Evolutionary conservation across 1,284 basidiomycete genomes (phyloP), one percentile per base, ranked within the genome.

Genomic region (Fomitiporia mediterranea): DNA sequence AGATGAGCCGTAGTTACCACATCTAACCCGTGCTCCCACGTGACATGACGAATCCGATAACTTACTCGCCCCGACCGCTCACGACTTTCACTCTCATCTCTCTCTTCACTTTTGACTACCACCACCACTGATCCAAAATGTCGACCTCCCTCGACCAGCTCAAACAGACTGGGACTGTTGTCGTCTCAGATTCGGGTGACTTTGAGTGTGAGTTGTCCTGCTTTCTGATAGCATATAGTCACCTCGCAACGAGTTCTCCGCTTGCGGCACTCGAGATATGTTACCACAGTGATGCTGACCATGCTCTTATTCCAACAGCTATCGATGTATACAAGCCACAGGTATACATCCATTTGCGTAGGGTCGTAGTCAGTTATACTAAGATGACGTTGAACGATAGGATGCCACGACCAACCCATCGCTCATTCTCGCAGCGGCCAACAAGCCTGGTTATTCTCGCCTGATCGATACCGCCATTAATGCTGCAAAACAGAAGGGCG

Each of bases 401-500:
- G 88, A 91, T 75, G 94, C 94, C 17, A 98, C 94, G 53, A 98
- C 94, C 64, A 98, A 98, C 79, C 94, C 94, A 28, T 94, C 91
- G 50, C 74, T 92, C 69, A 91, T 96, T 74, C 81, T 99, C 64
- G 93, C 94, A 27, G 97, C 96, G 46, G 88, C 94, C 66, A 90
- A 90, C 78, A 91, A 98, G 75, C 75, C 89, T 39, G 84, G 80
- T 43, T 99, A 99, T 73, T 78, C 84, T 60, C 84, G 80, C 58
- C 74, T 98, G 66, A 91, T 99, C 68, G 84, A 96, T 67, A 77
- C 75, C 46, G 95, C 96, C 60, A 78, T 98, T 67, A 71, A 82
- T 62, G 86, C 83, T 74, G 96, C 80, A 66, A 96, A 96, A 77
- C 64, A 77, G 64, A 89, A 95, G 74, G 87, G 89, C 61, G 83